Base-by-base conservation (phyloP, 208 protist species). In the Acanthamoeba lenticulata region DNA sequence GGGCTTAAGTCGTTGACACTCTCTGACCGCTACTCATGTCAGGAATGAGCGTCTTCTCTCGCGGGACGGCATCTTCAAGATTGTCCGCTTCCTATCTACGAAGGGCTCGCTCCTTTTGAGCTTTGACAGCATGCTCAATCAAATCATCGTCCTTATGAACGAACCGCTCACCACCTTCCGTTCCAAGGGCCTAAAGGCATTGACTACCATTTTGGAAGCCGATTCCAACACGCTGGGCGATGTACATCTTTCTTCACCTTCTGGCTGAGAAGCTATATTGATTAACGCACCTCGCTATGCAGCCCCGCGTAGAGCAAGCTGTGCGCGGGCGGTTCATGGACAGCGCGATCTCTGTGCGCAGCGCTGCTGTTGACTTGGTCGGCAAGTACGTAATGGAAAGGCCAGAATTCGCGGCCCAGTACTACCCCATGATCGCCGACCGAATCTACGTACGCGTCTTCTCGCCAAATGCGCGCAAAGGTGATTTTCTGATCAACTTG, bases 391-490 rank as follows among this genome's bases (percentile, higher is more conserved):
- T 93, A 40, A 13, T 93, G n/a, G 40, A 93, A n/a, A 21, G 89
- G 5, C 89, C 89, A 27, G 89, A 93, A 40, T 93, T 93, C 42
- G 89, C 67, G 29, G 17, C 89, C 1, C 62, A 72, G 40, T 93
- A 93, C 67, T 81, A 81, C 67, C 89, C 89, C 9, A 93, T 93
- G 89, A 93, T 93, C 2, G 62, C 55, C 29, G 89, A 93, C 77
- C 55, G 89, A 81, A 93, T 93, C 24, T 93, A 93, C 6, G 27
- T 69, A 11, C 38, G 17, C 38, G 27, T 29, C 32, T 29, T 7
- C 32, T 38, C 32, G 0, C 15, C 24, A 21, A n/a, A 15, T 17
- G 15, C 5, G 29, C 27, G 17, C 32, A 49, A 11, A 29, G 77
- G 17, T 38, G n/a, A n/a, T 27, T 7, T 77, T 77, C 27, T 40